A percentile compares a stretch with the other conserved stretches of the same genome.
phyloP scores from a whole-genome alignment of 164 flowering plant species.

The Macadamia tetraphylla region DNA sequence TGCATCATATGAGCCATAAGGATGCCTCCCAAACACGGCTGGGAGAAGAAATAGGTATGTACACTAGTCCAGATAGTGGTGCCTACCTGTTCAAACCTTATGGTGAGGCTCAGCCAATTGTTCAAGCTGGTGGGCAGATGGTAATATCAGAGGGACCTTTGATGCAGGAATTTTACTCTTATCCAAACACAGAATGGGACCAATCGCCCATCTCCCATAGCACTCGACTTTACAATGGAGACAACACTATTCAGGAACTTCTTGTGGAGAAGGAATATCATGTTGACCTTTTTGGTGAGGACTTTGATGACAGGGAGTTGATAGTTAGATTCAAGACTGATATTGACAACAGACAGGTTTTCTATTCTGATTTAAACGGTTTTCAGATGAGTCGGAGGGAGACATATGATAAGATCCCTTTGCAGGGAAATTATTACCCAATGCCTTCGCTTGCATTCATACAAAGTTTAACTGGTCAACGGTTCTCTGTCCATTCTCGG shows the following conservation, averaged over 20 bases:
- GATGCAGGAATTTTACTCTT: constrained; percentile 76
- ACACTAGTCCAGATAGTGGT: constrained; percentile 82
- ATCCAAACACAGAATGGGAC: constrained; percentile 65
- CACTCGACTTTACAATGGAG: constrained; percentile 69
- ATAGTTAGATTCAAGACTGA: constrained; percentile 81
- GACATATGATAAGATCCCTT: constrained; percentile 85
- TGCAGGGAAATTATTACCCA: constrained; percentile 97
- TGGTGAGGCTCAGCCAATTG: constrained; percentile 75
- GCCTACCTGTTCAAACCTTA: constrained; percentile 92
- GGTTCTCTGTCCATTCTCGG: constrained; percentile 85
- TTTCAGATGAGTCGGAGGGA: constrained; percentile 96
- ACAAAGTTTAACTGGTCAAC: constrained; percentile 66
- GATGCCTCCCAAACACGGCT: constrained; percentile 48
- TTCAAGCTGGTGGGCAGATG: constrained; percentile 46
- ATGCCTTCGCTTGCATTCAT: constrained; percentile 94
- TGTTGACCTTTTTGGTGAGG: constrained; percentile 73
- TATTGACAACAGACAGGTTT: constrained; percentile 59
- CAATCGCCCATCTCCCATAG: constrained; percentile 72
- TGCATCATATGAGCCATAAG: constrained; percentile 45
- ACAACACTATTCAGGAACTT: constrained; percentile 51
- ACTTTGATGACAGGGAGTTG: constrained; percentile 72
- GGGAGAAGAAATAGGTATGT: constrained; percentile 82
- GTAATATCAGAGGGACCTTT: constrained; percentile 70
- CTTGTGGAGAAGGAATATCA: constrained; percentile 92
- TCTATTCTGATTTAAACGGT: constrained; percentile 88